Evolutionary conservation across 2,329 filamentous ascomycete species (phyloP), one percentile per base, ranked within the genome.

Genomic region (Teratosphaeria destructans): DNA sequence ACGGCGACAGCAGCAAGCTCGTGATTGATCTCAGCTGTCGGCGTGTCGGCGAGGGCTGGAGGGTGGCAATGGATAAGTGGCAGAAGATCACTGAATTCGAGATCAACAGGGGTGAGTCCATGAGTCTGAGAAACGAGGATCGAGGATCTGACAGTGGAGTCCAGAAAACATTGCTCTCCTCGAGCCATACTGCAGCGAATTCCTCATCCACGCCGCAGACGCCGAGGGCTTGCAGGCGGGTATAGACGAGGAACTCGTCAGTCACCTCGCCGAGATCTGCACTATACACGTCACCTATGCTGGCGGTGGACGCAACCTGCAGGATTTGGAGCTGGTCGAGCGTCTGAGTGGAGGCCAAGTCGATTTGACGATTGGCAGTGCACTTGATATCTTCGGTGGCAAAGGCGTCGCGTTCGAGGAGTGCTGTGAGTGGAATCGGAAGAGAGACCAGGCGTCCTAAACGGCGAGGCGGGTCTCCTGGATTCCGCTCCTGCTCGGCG

Each of bases 51-150:
- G 79, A 86, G 59, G 86, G 79, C 47, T 99, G 94, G 94, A 91
- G 89, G 69, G 94, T 99, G n/a, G 93, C 94, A 59, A 99, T 95
- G 87, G 90, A 99, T 75, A 95, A 95, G 74, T 99, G 94, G 94
- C 94, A 97, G 79, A 96, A 90, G 1, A 87, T 97, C 59, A 97
- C 94, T 1, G 90, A 96, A 69, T 95, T 96, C 85, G 90, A 96
- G 72, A 85, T 99, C 64, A 93, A 87, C 64, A 80, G 89, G 80
- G 89, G 93, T 92, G n/a, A 55, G 57, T 55, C 11, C 37, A 2
- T 19, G 29, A 11, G 5, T 32, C 26, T 23, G 1, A 23, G 34
- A 11, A 2, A n/a, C 7, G 10, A 32, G 19, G 8, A 2, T 6
- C 27, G 10, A 12, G 32, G 3, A 27, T 12, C 49, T 52, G 26